A percentile compares a stretch with the other conserved stretches of the same genome.
Conservation (phyloP, 208 protist species). For the Leishmania tropica region DNA sequence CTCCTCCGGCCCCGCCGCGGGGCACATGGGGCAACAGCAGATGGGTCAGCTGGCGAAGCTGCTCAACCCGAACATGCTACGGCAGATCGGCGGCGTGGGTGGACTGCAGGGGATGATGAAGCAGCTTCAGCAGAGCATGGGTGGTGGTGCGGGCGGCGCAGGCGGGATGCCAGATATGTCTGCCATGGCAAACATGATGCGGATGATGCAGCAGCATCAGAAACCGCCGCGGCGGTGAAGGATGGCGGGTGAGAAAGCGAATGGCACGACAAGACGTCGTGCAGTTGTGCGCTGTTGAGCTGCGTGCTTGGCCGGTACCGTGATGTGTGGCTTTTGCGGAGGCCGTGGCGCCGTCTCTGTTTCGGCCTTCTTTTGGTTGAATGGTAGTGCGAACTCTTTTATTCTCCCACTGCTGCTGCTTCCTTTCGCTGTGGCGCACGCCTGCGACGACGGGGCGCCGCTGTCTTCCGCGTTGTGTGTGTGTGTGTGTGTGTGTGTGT, state of each 20-base stretch:
- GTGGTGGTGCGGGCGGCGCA: slow-evolving; percentile 32
- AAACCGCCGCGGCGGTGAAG: slow-evolving; percentile 19
- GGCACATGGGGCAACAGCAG: slow-evolving; percentile 81
- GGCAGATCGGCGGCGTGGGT: slow-evolving; percentile 82
- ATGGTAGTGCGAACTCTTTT: too few species aligned
- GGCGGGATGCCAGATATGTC: slow-evolving; percentile 54
- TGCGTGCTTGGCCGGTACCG: not conserved
- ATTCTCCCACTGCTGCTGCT: not conserved
- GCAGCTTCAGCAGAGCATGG: slow-evolving; percentile 61
- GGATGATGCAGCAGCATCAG: slow-evolving; percentile 43
- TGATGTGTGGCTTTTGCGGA: not conserved
- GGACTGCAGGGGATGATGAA: slow-evolving; percentile 91
- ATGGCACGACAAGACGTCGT: not conserved
- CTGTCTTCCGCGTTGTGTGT: not conserved
- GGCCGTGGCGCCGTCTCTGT: not conserved
- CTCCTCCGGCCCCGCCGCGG: slow-evolving; percentile 50
- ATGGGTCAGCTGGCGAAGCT: slow-evolving; percentile 87
- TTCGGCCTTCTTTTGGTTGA: too few species aligned
- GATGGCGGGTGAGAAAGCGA: not conserved
- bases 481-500: not conserved
- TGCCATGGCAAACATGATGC: slow-evolving; percentile 58
- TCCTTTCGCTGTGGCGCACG: not conserved
- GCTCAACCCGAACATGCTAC: slow-evolving; percentile 87
- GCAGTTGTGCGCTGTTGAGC: not conserved
- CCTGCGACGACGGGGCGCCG: not conserved